Conservation (phyloP, 163 green algal species). For the Prototheca wickerhamii region DNA sequence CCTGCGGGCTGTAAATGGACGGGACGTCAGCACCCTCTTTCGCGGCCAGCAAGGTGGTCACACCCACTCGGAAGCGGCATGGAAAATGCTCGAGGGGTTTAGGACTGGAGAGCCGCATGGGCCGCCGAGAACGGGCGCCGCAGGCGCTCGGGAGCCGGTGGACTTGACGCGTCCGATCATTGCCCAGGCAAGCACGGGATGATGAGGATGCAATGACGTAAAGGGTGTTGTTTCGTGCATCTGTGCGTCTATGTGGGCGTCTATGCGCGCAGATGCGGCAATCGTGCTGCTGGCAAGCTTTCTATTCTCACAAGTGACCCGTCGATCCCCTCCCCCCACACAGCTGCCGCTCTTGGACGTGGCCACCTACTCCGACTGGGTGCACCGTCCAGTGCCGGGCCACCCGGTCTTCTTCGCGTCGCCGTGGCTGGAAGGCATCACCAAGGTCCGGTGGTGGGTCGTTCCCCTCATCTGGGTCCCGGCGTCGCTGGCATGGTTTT, state of each 20-base stretch:
- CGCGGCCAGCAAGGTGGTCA: conserved; percentile 1
- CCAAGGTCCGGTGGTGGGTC: conserved; percentile 26
- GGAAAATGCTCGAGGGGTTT: not conserved
- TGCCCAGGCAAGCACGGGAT: not conserved
- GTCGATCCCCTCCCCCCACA: not conserved
- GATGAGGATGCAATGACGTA: not conserved
- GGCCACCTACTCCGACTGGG: conserved; percentile 4
- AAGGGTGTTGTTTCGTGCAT: not conserved
- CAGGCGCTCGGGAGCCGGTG: not conserved
- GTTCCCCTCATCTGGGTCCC: conserved; percentile 35
- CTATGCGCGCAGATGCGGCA: too few relatives aligned
- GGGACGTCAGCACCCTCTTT: conserved; percentile 8
- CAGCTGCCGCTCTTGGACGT: not conserved
- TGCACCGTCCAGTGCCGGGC: conserved; percentile 8
- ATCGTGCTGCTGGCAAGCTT: too few relatives aligned
- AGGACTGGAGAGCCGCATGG: not conserved
- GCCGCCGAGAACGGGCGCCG: not conserved
- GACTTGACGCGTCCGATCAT: not conserved
- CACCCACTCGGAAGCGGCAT: conserved; percentile 1
- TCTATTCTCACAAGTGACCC: conserved; percentile 1
- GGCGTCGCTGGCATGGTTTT: not conserved
- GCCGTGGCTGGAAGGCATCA: conserved; percentile 5
- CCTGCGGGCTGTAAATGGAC: not conserved
- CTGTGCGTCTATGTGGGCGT: too few relatives aligned
- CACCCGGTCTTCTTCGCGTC: conserved; percentile 17